A percentile compares a stretch with the other conserved stretches of the same genome.
These are phyloP conservation scores for Solanum okadae DNA, from an alignment of 257 asterid genomes.

Conservation along the genomic window DNA sequence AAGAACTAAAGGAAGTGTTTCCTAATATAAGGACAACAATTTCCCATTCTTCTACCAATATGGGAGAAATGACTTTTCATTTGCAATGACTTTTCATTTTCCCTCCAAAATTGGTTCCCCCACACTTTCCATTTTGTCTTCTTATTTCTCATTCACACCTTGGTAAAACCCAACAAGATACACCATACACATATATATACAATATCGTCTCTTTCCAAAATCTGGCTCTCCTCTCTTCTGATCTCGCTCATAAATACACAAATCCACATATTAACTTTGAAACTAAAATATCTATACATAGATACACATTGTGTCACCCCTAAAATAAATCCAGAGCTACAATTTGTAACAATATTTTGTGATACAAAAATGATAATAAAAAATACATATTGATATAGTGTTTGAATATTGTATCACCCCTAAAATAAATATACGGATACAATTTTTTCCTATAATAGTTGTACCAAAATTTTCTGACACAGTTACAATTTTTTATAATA, in stretches of 20 bases:
- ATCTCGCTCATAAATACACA: neutral
- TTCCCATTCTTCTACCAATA: too few relatives aligned
- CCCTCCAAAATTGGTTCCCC: too few relatives aligned
- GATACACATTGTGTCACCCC: neutral
- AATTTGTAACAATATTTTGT: neutral
- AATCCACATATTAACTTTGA: neutral
- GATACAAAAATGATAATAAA: neutral
- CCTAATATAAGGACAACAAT: too few relatives aligned
- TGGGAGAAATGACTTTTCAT: too few relatives aligned
- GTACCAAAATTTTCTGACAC: too few relatives aligned
- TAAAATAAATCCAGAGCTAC: too few relatives aligned
- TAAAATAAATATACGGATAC: too few relatives aligned
- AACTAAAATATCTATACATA: neutral
- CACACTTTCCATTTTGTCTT: too few relatives aligned
- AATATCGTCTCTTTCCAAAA: neutral
- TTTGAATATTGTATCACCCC: neutral
- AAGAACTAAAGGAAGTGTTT: too few relatives aligned
- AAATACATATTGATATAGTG: neutral
- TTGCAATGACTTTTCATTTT: too few relatives aligned
- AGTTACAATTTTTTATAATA: neutral
- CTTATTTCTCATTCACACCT: too few relatives aligned
- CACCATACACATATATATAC: neutral
- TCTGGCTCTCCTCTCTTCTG: neutral
- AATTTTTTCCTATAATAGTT: neutral
- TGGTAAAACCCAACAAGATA: too few relatives aligned